Evolutionary conservation across 768 basidiomycete genomes (phyloP).

Genomic region (Termitomyces sp.): DNA sequence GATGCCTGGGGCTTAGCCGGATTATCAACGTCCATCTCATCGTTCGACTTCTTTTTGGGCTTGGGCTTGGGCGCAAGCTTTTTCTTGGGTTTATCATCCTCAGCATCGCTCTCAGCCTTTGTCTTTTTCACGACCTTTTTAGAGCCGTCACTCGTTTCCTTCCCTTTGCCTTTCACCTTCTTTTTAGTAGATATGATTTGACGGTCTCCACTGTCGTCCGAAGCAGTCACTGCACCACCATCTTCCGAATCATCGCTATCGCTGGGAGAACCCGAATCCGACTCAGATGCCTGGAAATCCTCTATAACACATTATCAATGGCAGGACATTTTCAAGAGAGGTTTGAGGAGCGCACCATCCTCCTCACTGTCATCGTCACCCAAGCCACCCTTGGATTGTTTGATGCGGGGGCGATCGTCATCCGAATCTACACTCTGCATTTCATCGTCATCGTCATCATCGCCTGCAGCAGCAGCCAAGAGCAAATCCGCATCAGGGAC

Average conservation of each 20-base stretch:
- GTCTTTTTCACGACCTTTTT: constrained; percentile 34
- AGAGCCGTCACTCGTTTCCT: constrained; percentile 29
- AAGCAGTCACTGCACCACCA: constrained; percentile 73
- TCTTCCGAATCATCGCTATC: constrained; percentile 63
- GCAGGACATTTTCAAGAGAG: not conserved
- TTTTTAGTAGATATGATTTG: constrained; percentile 43
- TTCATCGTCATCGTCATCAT: constrained; percentile 74
- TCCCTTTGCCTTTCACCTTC: constrained; percentile 38
- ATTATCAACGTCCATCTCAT: constrained; percentile 40
- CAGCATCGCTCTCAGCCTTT: constrained; percentile 41
- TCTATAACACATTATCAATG: constrained; percentile 37
- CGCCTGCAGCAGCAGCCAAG: constrained; percentile 55
- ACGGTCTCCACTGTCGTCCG: constrained; percentile 79
- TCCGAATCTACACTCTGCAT: constrained; percentile 80
- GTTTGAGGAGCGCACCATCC: constrained; percentile 40
- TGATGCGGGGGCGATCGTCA: constrained; percentile 51
- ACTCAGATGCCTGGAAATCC: constrained; percentile 84
- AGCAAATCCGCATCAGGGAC: constrained; percentile 80
- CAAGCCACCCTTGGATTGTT: constrained; percentile 39
- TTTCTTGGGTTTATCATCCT: constrained; percentile 39
- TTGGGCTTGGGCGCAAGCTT: constrained; percentile 41
- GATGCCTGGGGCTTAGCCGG: constrained; percentile 25
- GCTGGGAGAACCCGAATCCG: constrained; percentile 85
- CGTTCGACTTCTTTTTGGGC: constrained; percentile 37
- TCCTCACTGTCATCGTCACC: constrained; percentile 79